Conservation (phyloP, 371 early-diverging fungal genomes). For the Actinomucor elegans region DNA sequence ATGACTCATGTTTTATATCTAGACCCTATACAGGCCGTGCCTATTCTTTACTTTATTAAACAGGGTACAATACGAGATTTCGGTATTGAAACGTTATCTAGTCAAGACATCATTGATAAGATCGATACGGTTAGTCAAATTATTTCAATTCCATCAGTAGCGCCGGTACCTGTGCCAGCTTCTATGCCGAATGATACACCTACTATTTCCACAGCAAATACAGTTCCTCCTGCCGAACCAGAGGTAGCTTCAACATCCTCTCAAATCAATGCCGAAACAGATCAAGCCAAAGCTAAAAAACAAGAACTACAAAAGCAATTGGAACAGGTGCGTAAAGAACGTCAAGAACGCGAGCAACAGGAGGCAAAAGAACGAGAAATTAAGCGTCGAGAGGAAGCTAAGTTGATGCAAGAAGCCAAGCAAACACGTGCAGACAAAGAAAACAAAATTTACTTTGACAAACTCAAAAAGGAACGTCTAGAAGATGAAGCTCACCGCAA, state of each 20-base stretch:
- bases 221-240: not conserved
- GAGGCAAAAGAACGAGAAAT: constrained; percentile 35
- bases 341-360: constrained; percentile 34
- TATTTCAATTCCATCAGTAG: not conserved
- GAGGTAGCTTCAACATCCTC: not conserved
- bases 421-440: constrained; percentile 26
- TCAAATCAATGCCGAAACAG: not conserved
- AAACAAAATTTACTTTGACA: constrained; percentile 37
- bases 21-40: constrained; percentile 25
- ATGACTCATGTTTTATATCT: not conserved
- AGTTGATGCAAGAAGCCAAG: constrained; percentile 29
- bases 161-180: not conserved
- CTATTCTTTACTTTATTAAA: constrained; percentile 30
- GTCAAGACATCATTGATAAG: constrained; percentile 19
- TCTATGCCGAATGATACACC: too few species aligned
- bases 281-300: constrained; percentile 12
- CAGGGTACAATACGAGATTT: constrained; percentile 33
- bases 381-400: constrained; percentile 41
- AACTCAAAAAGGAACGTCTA: constrained; percentile 41
- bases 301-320: constrained; percentile 30
- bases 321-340: constrained; percentile 35
- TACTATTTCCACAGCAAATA: too few species aligned
- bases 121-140: constrained; percentile 1
- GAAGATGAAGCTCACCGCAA: constrained; percentile 41
- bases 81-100: constrained; percentile 17